A percentile compares a stretch with the other conserved stretches of the same genome.
Conservation (phyloP, 1,139 yeast species). For the Protomyces inundatus region DNA sequence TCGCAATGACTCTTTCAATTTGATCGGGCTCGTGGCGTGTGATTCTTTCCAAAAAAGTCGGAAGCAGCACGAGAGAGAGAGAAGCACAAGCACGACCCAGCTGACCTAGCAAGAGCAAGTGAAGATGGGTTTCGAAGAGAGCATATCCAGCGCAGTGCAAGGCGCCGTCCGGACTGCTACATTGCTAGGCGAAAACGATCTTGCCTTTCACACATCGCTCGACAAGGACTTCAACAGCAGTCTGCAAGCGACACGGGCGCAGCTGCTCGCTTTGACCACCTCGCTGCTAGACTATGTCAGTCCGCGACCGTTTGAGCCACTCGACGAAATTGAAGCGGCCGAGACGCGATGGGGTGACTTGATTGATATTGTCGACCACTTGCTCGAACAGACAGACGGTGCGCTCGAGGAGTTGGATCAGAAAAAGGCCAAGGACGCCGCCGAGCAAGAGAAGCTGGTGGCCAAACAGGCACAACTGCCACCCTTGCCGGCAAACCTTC, state of each 20-base stretch:
- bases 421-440: constrained; percentile 14
- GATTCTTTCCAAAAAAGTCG: too few species aligned
- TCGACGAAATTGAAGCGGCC: constrained; percentile 42
- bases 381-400: constrained; percentile 66
- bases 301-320: constrained; percentile 27
- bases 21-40: too few species aligned
- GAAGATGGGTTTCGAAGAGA: constrained; percentile 1
- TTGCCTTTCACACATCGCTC: constrained; percentile 65
- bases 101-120: too few species aligned
- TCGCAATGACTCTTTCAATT: too few species aligned
- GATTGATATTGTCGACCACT: constrained; percentile 57
- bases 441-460: constrained; percentile 13
- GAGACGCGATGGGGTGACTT: constrained; percentile 58
- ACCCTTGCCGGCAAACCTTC: constrained; percentile 30
- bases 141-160: constrained; percentile 4
- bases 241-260: constrained; percentile 45
- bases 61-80: too few species aligned
- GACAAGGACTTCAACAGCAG: constrained; percentile 49
- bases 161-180: constrained; percentile 52
- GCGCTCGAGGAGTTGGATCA: constrained; percentile 48
- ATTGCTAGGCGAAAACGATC: constrained; percentile 73
- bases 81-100: too few species aligned
- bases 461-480: constrained; percentile 18
- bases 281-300: constrained; percentile 44
- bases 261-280: constrained; percentile 53